These are phyloP conservation scores for Meripilus lineatus DNA, from an alignment of 1,284 basidiomycete genomes.

Conservation along the genomic window DNA sequence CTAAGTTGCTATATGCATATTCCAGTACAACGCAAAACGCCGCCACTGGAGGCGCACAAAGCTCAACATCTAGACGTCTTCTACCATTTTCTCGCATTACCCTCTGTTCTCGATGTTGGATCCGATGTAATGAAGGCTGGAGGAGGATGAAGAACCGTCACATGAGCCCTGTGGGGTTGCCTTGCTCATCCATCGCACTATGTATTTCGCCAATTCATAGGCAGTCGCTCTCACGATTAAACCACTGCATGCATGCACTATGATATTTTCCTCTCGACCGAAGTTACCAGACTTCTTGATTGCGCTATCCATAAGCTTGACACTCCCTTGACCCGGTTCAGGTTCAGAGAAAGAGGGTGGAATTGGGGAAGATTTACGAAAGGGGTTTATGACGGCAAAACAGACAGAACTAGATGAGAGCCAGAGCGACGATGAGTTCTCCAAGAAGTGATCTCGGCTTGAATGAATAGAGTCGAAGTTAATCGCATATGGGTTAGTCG, in stretches of 20 bases:
- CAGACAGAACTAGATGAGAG: too few species aligned
- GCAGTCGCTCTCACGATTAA: conserved; percentile 21
- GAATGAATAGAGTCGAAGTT: too few species aligned
- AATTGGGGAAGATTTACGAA: too few species aligned
- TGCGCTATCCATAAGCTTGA: too few species aligned
- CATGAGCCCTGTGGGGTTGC: too few species aligned
- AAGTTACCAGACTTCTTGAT: too few species aligned
- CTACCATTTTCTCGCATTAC: background rate
- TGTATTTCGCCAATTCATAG: conserved; percentile 24
- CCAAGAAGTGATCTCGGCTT: too few species aligned
- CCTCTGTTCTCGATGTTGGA: conserved; percentile 5
- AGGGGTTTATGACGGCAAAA: too few species aligned
- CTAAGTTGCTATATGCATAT: background rate
- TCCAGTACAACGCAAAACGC: conserved; percentile 87
- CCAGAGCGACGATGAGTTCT: too few species aligned
- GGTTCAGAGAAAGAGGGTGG: too few species aligned
- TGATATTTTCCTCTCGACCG: background rate
- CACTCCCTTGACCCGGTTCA: too few species aligned
- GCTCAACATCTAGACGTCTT: conserved; percentile 75
- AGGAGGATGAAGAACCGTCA: conserved; percentile 2
- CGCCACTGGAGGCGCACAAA: conserved; percentile 95
- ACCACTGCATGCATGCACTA: conserved; percentile 20
- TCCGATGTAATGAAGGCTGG: conserved; percentile 4
- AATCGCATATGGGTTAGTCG: too few species aligned
- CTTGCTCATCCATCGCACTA: conserved; percentile 17